A percentile compares a stretch with the other conserved stretches of the same genome.
phyloP scores from a whole-genome alignment of 106 monocot species.

The Acorus calamus region DNA sequence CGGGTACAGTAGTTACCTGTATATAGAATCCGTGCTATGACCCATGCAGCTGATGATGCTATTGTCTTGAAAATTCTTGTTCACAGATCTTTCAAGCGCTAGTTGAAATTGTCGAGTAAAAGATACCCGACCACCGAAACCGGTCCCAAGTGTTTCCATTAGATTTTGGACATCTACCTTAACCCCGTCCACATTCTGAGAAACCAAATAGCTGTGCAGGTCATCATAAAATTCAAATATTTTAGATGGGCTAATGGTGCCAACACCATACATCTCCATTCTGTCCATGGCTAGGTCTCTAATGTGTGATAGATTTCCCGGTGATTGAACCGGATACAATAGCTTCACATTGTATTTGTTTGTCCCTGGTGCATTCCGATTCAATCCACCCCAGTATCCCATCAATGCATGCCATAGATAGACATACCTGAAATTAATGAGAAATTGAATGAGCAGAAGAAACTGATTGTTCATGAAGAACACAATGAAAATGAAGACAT shows the following conservation, averaged over 20 bases:
- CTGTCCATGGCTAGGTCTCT: constrained; percentile 39
- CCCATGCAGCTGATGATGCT: constrained; percentile 42
- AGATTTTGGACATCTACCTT: constrained; percentile 52
- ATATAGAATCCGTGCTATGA: constrained; percentile 29
- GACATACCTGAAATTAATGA: constrained; percentile 16
- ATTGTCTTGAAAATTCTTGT: constrained; percentile 34
- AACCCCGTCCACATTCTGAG: constrained; percentile 36
- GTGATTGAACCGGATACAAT: constrained; percentile 35
- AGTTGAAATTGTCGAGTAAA: constrained; percentile 22
- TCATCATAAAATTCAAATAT: constrained; percentile 33
- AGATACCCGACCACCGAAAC: constrained; percentile 31
- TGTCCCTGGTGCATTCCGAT: constrained; percentile 24
- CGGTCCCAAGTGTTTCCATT: constrained; percentile 24
- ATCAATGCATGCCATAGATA: constrained; percentile 45
- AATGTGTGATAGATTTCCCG: constrained; percentile 29
- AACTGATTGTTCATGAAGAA: background rate
- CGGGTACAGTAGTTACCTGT: constrained; percentile 16
- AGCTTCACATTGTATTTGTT: constrained; percentile 31
- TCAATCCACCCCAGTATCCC: constrained; percentile 49
- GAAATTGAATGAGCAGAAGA: too few relatives aligned
- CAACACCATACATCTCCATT: constrained; percentile 39
- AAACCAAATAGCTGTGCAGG: constrained; percentile 34
- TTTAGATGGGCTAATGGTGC: constrained; percentile 22
- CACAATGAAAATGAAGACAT: background rate
- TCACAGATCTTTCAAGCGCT: constrained; percentile 33